Evolutionary conservation across 768 basidiomycete species (phyloP).

Genomic region (Rhizopogon rudus): DNA sequence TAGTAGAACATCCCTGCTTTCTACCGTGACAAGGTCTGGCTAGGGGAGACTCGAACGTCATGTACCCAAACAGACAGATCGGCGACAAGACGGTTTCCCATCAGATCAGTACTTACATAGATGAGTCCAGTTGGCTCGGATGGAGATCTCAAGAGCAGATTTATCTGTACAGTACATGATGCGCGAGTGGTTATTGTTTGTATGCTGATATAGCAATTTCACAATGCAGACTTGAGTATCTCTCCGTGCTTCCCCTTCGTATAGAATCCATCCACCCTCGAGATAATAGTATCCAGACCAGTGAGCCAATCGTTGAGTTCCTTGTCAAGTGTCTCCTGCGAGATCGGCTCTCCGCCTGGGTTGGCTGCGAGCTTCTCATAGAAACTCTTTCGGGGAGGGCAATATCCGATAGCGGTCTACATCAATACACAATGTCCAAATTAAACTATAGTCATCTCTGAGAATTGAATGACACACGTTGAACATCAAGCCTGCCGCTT

Average conservation of each 20-base stretch:
- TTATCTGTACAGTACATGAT: neutral
- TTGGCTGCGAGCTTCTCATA: conserved; percentile 56
- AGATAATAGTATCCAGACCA: conserved; percentile 50
- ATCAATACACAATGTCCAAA: conserved; percentile 20
- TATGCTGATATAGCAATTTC: neutral
- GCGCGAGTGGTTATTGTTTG: neutral
- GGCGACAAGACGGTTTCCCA: no score
- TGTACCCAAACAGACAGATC: no score
- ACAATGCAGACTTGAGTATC: conserved; percentile 8
- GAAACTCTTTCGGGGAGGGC: conserved; percentile 58
- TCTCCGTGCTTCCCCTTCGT: conserved; percentile 52
- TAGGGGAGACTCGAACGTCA: no score
- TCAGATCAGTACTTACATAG: no score
- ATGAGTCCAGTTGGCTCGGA: neutral
- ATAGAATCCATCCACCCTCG: conserved; percentile 47
- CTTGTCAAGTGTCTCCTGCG: conserved; percentile 46
- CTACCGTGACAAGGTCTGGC: no score
- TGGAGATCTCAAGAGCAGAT: neutral
- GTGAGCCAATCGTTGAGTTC: conserved; percentile 58
- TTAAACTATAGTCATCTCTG: neutral
- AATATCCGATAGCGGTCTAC: conserved; percentile 55
- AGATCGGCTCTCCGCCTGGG: conserved; percentile 45
- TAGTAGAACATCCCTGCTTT: no score
- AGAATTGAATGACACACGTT: neutral
- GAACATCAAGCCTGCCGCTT: conserved; percentile 1